Evolutionary conservation across 2,329 filamentous ascomycete species (phyloP), one percentile per base, ranked within the genome.

Genomic region (Ascochyta koolunga): DNA sequence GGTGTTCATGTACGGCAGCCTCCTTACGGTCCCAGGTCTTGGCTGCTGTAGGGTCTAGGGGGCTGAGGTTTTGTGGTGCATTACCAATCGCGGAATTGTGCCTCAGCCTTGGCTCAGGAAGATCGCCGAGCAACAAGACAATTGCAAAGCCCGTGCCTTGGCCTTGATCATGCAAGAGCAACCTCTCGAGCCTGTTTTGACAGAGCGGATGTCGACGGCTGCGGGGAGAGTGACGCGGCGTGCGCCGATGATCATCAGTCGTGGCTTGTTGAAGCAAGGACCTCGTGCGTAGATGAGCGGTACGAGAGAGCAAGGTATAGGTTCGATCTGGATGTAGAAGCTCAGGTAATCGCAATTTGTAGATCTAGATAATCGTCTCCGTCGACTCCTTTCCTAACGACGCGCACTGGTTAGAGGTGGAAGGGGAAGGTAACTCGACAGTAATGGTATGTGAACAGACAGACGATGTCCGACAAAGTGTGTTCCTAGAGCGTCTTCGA

Each of bases 1-100:
- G 27, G 18, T 32, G 35, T 44, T 42, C 39, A 44, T 29, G 42
- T 32, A 43, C 43, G 33, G 25, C 25, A 9, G 40, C 45, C 45
- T 54, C 40, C 27, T 25, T 15, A 16, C 51, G 36, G 51, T 45
- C 46, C 51, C 51, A 54, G 51, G 40, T 54, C 49, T 46, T 21
- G 35, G 25, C 45, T 36, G 35, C 31, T 36, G 19, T 18, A 31
- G 36, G 35, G 40, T 41, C 45, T 50, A 45, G 51, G 27, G 36
- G 13, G 8, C 35, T 22, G 39, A 43, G 9, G 31, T 33, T 37
- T 4, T 16, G 27, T 42, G 5, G 18, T 21, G 13, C 29, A 45
- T 40, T 49, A 45, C 45, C 51, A 54, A 45, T 40, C 45, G 32
- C 38, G 35, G 33, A 31, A 24, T 35, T 44, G 13, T 5, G 38